A percentile compares a stretch with the other conserved stretches of the same genome.
Conservation (phyloP, 2,329 filamentous ascomycete species). For the Metarhizium rileyi region DNA sequence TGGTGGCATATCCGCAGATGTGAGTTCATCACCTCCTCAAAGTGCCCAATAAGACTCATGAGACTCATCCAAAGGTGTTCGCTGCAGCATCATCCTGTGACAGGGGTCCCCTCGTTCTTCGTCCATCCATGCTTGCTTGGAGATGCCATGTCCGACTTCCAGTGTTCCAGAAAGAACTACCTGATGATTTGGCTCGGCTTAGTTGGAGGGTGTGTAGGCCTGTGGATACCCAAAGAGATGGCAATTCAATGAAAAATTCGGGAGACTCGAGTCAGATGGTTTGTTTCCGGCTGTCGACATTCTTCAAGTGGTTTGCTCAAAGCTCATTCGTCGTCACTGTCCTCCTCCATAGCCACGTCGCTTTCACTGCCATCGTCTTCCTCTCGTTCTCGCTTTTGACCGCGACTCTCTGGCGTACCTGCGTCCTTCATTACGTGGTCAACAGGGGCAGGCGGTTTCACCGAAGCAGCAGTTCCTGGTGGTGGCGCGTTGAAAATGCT, state of each 20-base stretch:
- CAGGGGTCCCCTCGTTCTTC: constrained; percentile 72
- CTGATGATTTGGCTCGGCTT: constrained; percentile 84
- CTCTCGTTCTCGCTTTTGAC: constrained; percentile 62
- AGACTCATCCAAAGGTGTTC: constrained; percentile 23
- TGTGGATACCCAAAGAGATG: constrained; percentile 68
- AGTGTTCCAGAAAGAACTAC: constrained; percentile 57
- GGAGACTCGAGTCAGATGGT: background rate
- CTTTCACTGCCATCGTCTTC: constrained; percentile 62
- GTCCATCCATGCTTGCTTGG: constrained; percentile 87
- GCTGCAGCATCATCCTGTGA: constrained; percentile 70
- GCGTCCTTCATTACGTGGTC: constrained; percentile 42
- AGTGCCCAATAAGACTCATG: constrained; percentile 10
- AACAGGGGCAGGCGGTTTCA: constrained; percentile 37
- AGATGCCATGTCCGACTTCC: constrained; percentile 63
- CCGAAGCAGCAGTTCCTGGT: constrained; percentile 38
- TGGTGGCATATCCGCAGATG: constrained; percentile 67
- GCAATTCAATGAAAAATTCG: constrained; percentile 26
- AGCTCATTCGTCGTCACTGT: constrained; percentile 60
- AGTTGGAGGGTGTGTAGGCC: constrained; percentile 68
- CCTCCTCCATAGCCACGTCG: constrained; percentile 60
- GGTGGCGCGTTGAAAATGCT: constrained; percentile 67
- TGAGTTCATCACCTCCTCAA: constrained; percentile 36
- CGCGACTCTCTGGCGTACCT: constrained; percentile 44
- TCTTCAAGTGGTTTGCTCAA: background rate
- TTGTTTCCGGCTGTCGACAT: background rate